Conservation (phyloP, 2,329 filamentous ascomycete species). For the Penicillium sp. region DNA sequence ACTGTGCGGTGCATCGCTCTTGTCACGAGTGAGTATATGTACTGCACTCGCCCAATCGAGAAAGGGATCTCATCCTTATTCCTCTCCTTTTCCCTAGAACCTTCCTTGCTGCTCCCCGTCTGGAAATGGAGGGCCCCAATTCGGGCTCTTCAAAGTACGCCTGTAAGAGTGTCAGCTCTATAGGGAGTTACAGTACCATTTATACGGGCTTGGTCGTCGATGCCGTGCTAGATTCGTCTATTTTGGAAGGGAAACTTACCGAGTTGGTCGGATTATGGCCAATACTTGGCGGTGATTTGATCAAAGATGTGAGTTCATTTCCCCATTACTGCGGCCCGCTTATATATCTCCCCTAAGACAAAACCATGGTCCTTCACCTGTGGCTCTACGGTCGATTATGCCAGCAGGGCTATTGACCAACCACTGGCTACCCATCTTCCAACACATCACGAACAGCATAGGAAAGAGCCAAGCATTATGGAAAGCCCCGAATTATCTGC, state of each 20-base stretch:
- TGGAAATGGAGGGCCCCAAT: conserved; percentile 18
- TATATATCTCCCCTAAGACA: neutral
- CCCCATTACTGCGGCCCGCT: neutral
- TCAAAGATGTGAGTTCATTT: neutral
- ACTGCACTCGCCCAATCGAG: too few relatives aligned
- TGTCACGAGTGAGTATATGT: too few relatives aligned
- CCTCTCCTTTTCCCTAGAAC: neutral
- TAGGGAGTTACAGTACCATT: neutral
- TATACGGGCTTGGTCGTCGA: neutral
- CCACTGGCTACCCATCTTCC: neutral
- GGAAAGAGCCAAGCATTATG: neutral
- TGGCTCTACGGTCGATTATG: neutral
- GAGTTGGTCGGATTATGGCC: neutral
- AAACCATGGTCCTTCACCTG: neutral
- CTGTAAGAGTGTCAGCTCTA: neutral
- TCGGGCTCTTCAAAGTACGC: conserved; percentile 3
- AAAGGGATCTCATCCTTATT: neutral
- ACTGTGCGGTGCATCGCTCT: too few relatives aligned
- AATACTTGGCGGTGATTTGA: neutral
- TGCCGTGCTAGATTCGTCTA: neutral
- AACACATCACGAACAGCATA: neutral
- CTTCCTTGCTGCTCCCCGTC: neutral
- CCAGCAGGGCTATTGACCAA: neutral
- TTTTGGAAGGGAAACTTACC: neutral
- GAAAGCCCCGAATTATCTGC: neutral